phyloP scores from a whole-genome alignment of 2,329 filamentous ascomycete species.

The Microsporum canis region DNA sequence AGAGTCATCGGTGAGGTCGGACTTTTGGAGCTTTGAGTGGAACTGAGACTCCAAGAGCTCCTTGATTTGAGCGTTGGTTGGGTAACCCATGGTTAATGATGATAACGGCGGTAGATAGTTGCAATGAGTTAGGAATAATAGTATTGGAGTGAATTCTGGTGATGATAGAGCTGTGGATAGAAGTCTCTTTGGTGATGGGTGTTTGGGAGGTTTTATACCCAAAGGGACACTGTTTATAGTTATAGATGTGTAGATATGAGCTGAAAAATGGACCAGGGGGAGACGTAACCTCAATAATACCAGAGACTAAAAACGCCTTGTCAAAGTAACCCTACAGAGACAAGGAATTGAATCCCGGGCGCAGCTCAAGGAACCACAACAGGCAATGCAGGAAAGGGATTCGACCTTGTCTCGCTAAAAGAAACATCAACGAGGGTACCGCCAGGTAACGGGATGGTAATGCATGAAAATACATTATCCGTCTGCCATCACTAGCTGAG shows the following conservation, averaged over 20 bases:
- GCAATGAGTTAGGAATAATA: not conserved
- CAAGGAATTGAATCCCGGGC: not conserved
- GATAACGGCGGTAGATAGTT: not conserved
- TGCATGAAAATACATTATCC: not conserved
- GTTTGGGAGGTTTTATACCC: not conserved
- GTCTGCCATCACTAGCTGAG: not conserved
- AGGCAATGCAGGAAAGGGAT: not conserved
- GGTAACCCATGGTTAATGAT: conserved; percentile 7
- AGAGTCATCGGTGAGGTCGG: conserved; percentile 5
- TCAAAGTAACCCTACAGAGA: conserved; percentile 7
- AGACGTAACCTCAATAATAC: not conserved
- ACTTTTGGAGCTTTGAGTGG: conserved; percentile 4
- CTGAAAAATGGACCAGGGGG: not conserved
- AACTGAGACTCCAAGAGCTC: conserved; percentile 8
- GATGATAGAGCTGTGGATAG: not conserved
- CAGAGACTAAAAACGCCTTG: not conserved
- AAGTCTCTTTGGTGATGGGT: not conserved
- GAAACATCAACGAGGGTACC: not conserved
- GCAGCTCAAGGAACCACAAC: not conserved
- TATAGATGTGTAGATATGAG: not conserved
- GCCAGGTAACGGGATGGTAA: not conserved
- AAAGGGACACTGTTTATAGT: not conserved
- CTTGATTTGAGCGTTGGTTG: conserved; percentile 9
- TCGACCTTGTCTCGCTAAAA: not conserved
- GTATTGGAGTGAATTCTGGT: not conserved